Conservation (phyloP, 306 rosid species). For the Boehmeria nivea region DNA sequence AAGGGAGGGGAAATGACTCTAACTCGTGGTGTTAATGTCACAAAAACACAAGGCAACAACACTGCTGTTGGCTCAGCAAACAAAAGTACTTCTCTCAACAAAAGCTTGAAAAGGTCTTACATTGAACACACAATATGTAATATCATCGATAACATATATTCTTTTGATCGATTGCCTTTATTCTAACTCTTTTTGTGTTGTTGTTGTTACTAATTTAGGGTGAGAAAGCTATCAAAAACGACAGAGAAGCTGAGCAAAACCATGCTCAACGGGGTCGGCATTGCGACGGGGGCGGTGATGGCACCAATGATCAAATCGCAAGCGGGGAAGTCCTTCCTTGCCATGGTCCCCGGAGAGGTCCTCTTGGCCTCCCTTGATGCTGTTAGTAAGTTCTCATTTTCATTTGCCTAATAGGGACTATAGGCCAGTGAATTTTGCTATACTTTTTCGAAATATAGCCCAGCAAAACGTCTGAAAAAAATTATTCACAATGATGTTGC, state of each 20-base stretch:
- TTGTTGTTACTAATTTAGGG: slow-evolving; percentile 36
- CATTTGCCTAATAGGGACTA: too few species aligned
- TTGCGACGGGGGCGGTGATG: slow-evolving; percentile 68
- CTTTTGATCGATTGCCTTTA: too few species aligned
- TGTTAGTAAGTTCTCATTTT: slow-evolving; percentile 55
- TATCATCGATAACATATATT: too few species aligned
- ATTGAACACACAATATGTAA: too few species aligned
- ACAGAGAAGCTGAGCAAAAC: slow-evolving; percentile 82
- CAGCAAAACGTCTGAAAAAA: too few species aligned
- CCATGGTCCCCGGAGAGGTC: slow-evolving; percentile 86
- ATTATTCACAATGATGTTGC: too few species aligned
- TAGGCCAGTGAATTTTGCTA: too few species aligned
- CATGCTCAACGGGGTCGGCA: slow-evolving; percentile 74
- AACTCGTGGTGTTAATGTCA: slow-evolving; percentile 24
- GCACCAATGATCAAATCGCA: slow-evolving; percentile 61
- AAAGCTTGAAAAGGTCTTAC: slow-evolving; percentile 76
- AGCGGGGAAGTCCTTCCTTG: slow-evolving; percentile 70
- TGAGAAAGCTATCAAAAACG: slow-evolving; percentile 65
- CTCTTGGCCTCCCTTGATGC: slow-evolving; percentile 89
- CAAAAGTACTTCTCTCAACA: slow-evolving; percentile 26
- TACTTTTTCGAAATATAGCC: too few species aligned
- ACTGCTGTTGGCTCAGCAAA: background rate
- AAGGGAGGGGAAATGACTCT: slow-evolving; percentile 86
- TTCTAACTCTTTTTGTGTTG: too few species aligned
- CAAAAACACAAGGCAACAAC: slow-evolving; percentile 16